A percentile compares a stretch with the other conserved stretches of the same genome.
Evolutionary conservation across 768 basidiomycete species (phyloP).

Genomic region (Suillus luteus): DNA sequence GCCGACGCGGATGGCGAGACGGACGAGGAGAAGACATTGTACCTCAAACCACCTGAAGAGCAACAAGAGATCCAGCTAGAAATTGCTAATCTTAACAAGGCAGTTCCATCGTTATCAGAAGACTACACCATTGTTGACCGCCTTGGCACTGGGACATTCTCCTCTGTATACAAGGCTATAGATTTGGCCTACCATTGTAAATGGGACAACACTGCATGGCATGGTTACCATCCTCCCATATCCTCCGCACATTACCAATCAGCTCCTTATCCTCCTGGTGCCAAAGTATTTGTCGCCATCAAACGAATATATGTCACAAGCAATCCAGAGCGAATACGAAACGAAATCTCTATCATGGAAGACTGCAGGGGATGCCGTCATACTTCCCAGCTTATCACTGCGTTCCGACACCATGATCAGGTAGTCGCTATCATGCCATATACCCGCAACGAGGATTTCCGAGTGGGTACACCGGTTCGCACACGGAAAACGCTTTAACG

Average conservation of each 20-base stretch:
- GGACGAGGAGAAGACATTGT: constrained; percentile 64
- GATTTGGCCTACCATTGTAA: constrained; percentile 75
- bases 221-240: constrained; percentile 57
- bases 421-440: constrained; percentile 95
- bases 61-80: constrained; percentile 74
- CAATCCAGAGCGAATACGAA: constrained; percentile 87
- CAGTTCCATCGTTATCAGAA: constrained; percentile 63
- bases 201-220: constrained; percentile 78
- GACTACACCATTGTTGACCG: constrained; percentile 86
- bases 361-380: constrained; percentile 83
- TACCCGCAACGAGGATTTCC: constrained; percentile 88
- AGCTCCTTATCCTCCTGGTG: constrained; percentile 38
- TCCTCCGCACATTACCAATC: constrained; percentile 73
- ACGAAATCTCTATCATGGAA: constrained; percentile 91
- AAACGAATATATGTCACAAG: constrained; percentile 98
- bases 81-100: constrained; percentile 66
- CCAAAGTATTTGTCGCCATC: constrained; percentile 83
- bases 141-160: constrained; percentile 96
- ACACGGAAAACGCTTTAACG: constrained; percentile 13
- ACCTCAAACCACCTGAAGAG: constrained; percentile 63
- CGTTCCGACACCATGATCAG: constrained; percentile 89
- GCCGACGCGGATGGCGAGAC: constrained; percentile 39
- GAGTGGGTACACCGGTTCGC: constrained; percentile 55
- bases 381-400: constrained; percentile 91
- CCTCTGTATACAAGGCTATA: constrained; percentile 97